Evolutionary conservation across 345 rosid species (phyloP).

Genomic region (Leavenworthia alabamica): DNA sequence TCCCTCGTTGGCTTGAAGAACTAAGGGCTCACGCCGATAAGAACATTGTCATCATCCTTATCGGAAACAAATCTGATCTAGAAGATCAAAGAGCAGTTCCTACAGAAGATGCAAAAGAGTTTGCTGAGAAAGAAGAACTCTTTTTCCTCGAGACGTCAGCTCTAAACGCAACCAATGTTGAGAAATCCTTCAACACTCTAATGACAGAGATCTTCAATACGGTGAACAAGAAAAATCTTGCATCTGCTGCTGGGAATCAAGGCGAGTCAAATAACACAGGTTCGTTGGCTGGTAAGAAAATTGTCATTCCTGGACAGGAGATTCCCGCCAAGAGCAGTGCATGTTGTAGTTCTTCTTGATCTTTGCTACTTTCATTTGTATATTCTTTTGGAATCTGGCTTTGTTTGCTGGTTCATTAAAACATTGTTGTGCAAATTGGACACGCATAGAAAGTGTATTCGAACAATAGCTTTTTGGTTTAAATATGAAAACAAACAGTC

Average conservation of each 20-base stretch:
- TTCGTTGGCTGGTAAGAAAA: slow-evolving; percentile 61
- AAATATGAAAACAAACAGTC: not conserved
- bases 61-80: slow-evolving; percentile 69
- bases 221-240: slow-evolving; percentile 70
- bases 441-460: slow-evolving; percentile 12
- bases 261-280: slow-evolving; percentile 48
- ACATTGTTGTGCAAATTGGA: slow-evolving; percentile 27
- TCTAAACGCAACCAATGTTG: slow-evolving; percentile 61
- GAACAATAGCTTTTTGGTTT: slow-evolving; percentile 13
- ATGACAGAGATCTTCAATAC: slow-evolving; percentile 66
- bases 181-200: slow-evolving; percentile 58
- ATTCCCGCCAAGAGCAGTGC: slow-evolving; percentile 45
- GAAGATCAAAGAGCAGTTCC: slow-evolving; percentile 60
- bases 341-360: slow-evolving; percentile 55
- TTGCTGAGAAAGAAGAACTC: slow-evolving; percentile 72
- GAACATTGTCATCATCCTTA: slow-evolving; percentile 69
- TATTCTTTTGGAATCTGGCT: slow-evolving; percentile 26
- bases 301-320: slow-evolving; percentile 57
- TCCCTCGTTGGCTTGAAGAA: slow-evolving; percentile 83
- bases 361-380: slow-evolving; percentile 14
- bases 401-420: slow-evolving; percentile 16
- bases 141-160: slow-evolving; percentile 82
- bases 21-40: slow-evolving; percentile 70
- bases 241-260: slow-evolving; percentile 44
- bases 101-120: slow-evolving; percentile 65